Base-by-base conservation (phyloP, 2,329 filamentous ascomycete genomes). In the Cryphonectria radicalis region DNA sequence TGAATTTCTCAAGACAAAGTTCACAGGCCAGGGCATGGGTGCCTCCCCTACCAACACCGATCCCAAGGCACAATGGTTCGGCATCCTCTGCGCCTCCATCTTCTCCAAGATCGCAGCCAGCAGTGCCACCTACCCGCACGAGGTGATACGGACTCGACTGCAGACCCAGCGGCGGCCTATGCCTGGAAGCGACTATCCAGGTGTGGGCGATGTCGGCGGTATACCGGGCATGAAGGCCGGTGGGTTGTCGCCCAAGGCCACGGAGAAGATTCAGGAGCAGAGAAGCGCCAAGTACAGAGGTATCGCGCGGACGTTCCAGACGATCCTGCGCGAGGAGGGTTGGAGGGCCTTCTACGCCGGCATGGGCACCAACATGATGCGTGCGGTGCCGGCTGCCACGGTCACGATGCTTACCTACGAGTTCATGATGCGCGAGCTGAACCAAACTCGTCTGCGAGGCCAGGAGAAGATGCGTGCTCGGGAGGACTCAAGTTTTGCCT, bases 401-500 rank as follows among this genome's bases (percentile, higher is more conserved):
- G 97, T 97, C 37, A 99, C 96, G 3, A 97, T 99, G 92, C 86
- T 98, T 79, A 98, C 95, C 17, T 99, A 97, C 79, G 96, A 99
- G 82, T 96, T 92, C 76, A 83, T 86, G 66, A 90, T 90, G 88
- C 82, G 84, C 67, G 79, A 82, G 69, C 80, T 90, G 28, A 86
- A 86, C 73, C 78, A 81, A 70, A 78, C 80, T 83, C 83, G 75
- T 74, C 77, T 2, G 80, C 83, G 19, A 84, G 83, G 65, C 78
- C 76, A 43, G 66, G 77, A 77, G 46, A 83, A 81, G 74, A 70
- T 79, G 59, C 74, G 14, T 13, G 53, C 70, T 67, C 32, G 63
- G 4, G 63, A 57, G 25, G 69, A 69, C 40, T 50, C 63, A 32
- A 63, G 50, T 59, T 67, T 73, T 37, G 66, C 50, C 42, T 73